These are phyloP conservation scores for Suhomyces panamericanus DNA, from an alignment of 1,139 yeast species.

Conservation along the genomic window DNA sequence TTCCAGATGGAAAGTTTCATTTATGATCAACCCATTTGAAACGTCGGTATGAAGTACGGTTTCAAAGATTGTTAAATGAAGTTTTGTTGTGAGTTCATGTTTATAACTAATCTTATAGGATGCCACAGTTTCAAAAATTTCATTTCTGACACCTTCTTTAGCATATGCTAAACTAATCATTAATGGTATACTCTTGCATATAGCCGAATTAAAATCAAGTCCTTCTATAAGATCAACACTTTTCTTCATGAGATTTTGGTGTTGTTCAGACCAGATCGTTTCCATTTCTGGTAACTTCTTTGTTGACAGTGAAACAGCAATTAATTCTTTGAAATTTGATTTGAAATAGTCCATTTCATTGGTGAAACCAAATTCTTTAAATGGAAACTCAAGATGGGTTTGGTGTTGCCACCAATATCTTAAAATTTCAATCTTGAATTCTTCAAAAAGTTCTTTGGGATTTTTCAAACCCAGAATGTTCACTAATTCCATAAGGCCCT, in stretches of 20 bases:
- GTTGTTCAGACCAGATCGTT: not conserved
- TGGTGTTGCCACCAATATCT: conserved; percentile 45
- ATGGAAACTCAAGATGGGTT: conserved; percentile 40
- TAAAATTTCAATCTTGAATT: conserved; percentile 33
- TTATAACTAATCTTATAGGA: conserved; percentile 16
- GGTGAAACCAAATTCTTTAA: conserved; percentile 33
- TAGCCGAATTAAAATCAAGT: conserved; percentile 17
- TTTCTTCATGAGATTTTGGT: not conserved
- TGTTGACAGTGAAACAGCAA: conserved; percentile 35
- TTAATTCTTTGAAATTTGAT: conserved; percentile 34
- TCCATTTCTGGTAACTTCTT: conserved; percentile 7
- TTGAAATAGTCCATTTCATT: conserved; percentile 27
- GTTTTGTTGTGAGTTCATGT: conserved; percentile 26
- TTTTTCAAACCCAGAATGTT: conserved; percentile 13
- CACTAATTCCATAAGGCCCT: conserved; percentile 27
- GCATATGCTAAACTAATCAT: conserved; percentile 49
- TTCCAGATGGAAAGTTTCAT: conserved; percentile 14
- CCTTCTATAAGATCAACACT: not conserved
- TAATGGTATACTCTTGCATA: conserved; percentile 36
- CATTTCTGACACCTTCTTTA: conserved; percentile 41
- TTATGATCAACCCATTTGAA: conserved; percentile 25
- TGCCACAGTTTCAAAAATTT: conserved; percentile 27
- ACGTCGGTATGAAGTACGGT: conserved; percentile 45
- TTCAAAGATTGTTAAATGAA: conserved; percentile 28
- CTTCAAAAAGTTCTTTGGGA: conserved; percentile 29